Base-by-base conservation (phyloP, 495 filamentous ascomycete species). In the Tuber borchii region DNA sequence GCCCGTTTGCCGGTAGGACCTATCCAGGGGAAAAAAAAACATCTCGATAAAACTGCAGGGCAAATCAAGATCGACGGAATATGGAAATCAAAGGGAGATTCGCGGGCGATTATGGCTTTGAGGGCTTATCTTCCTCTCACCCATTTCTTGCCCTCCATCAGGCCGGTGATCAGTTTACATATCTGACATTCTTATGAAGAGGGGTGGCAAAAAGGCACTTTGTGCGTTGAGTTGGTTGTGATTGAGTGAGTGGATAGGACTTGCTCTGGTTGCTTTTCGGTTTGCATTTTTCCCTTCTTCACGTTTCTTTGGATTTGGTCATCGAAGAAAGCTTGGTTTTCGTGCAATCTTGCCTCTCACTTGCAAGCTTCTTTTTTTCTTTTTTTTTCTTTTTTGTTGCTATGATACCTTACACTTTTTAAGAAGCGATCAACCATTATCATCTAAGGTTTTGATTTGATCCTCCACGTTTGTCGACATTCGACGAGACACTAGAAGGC, bases 41-140 rank as follows among this genome's bases (percentile, higher is more conserved):
- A 61, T 65, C n/a, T 65, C 56, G 56, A 65, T 65, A 65, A 65
- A 65, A 65, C n/a, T 65, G 56, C n/a, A 65, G 56, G 56, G 56
- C 56, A 65, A 65, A 65, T 65, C 56, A 65, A 65, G 56, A 65
- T 65, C n/a, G 56, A 31, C 56, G 26, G 26, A 31, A 31, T 65
- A 65, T 65, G n/a, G 56, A n/a, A 65, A 65, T 65, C 56, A 65
- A 65, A 31, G 56, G 56, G 26, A 65, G 56, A 65, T 65, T 65
- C n/a, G 56, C 56, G n/a, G 56, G 26, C 48, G 48, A 65, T 65
- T 65, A 17, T 31, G n/a, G n/a, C 17, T 31, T 65, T 31, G 56
- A 65, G 56, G 31, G 56, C n/a, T 65, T 65, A 65, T 65, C 56
- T 56, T 65, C 2, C 56, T 31, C 45, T 46, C 14, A 22, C n/a